A percentile compares a stretch with the other conserved stretches of the same genome.
Evolutionary conservation across 208 protist genomes (phyloP).

Genomic region (Vickermania spadyakhi): DNA sequence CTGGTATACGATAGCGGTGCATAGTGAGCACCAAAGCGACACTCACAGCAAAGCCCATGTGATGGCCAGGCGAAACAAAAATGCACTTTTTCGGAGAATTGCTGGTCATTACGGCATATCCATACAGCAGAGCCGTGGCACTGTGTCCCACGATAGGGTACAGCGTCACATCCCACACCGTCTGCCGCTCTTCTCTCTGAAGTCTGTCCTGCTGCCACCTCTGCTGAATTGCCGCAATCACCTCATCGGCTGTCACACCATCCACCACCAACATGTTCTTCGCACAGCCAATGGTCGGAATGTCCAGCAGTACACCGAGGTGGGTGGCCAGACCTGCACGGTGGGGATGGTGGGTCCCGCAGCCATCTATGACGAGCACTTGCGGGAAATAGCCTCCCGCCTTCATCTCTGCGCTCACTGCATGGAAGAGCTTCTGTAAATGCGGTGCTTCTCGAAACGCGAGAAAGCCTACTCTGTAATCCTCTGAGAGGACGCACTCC

Average conservation of each 20-base stretch:
- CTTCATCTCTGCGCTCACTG: slow-evolving; percentile 12
- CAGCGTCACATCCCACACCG: background rate
- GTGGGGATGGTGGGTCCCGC: slow-evolving; percentile 91
- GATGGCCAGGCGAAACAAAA: slow-evolving; percentile 91
- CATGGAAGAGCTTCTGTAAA: slow-evolving; percentile 33
- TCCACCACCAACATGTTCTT: slow-evolving; percentile 89
- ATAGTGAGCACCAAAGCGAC: slow-evolving; percentile 35
- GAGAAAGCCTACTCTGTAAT: slow-evolving; percentile 93
- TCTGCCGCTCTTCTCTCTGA: background rate
- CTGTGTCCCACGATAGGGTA: background rate
- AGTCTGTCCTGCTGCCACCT: background rate
- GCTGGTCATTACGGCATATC: slow-evolving; percentile 45
- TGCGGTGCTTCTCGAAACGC: slow-evolving; percentile 91
- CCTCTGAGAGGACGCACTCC: slow-evolving; percentile 48
- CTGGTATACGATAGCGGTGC: slow-evolving; percentile 73
- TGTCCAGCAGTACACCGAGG: slow-evolving; percentile 80
- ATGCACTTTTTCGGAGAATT: slow-evolving; percentile 60
- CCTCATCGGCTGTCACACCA: slow-evolving; percentile 42
- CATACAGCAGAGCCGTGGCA: slow-evolving; percentile 18
- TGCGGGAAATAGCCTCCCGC: slow-evolving; percentile 41
- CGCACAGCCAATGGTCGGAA: slow-evolving; percentile 90
- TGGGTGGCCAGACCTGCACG: slow-evolving; percentile 92
- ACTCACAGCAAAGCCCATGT: slow-evolving; percentile 64
- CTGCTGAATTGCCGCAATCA: slow-evolving; percentile 19
- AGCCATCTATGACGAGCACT: slow-evolving; percentile 93